Conservation (phyloP, 2,329 filamentous ascomycete genomes). For the Rhexocercosporidium sp. region DNA sequence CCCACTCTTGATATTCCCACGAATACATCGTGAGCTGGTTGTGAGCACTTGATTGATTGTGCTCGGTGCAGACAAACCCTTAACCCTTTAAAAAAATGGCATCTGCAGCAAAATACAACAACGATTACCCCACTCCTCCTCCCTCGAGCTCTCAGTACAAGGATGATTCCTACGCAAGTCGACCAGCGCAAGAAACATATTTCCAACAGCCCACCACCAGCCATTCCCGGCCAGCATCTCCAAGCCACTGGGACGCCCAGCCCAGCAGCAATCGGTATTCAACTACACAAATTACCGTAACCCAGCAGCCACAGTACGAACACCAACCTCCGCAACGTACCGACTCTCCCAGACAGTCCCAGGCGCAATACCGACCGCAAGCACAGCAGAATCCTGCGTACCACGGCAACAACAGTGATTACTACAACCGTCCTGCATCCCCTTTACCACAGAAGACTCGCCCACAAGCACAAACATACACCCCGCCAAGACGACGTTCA, state of each 20-base stretch:
- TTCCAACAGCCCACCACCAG: conserved; percentile 1
- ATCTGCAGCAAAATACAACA: neutral
- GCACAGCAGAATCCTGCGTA: neutral
- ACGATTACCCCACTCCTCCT: conserved; percentile 28
- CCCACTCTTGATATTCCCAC: neutral
- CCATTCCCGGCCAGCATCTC: conserved; percentile 9
- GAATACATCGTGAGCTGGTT: neutral
- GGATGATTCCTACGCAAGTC: conserved; percentile 9
- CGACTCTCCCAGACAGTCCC: conserved; percentile 15
- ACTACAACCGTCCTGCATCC: conserved; percentile 7
- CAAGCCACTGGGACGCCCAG: conserved; percentile 13
- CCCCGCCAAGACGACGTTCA: neutral
- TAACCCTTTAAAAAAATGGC: neutral
- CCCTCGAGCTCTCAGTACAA: conserved; percentile 24
- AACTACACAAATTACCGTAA: neutral
- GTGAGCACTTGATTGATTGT: conserved; percentile 4
- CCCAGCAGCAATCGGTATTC: neutral
- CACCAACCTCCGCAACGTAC: conserved; percentile 14
- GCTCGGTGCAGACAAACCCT: neutral
- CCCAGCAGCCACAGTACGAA: conserved; percentile 6
- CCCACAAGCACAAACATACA: conserved; percentile 3
- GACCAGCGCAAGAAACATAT: conserved; percentile 9
- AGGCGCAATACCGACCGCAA: neutral
- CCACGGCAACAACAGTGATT: conserved; percentile 6
- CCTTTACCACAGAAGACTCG: conserved; percentile 9